Evolutionary conservation across 345 rosid species (phyloP), one percentile per base, ranked within the genome.

Genomic region (Microthlaspi erraticum): DNA sequence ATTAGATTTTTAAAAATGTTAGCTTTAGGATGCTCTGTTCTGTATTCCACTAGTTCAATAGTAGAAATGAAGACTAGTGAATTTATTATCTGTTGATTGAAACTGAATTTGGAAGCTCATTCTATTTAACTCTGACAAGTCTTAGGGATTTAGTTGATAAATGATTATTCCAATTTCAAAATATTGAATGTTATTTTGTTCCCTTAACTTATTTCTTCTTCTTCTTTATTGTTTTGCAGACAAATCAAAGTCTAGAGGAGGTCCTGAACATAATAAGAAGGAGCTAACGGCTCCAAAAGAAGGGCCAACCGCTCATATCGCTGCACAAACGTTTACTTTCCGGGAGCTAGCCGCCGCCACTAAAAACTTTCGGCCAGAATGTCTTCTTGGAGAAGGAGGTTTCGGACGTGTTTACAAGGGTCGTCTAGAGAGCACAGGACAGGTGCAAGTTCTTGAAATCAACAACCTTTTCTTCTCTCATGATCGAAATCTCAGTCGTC

Each of bases 331-430:
- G 19, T 94, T 91, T 84, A 88, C 97, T 49, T 94, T 91, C 70
- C 72, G 85, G 50, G 99, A 94, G 81, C 88, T 94, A 78, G 99
- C 96, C 37, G 79, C 85, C 34, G 95, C 96, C 13, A 91, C 97
- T 45, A 91, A 89, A 64, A 83, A 83, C 72, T 94, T 94, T 55
- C 76, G 88, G 73, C 92, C 78, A 23, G 97, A 94, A 80, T 85
- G 88, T 66, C 83, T 86, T 19, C 58, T 94, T 60, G 99, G 97
- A 53, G 99, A 94, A 88, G 97, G 97, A 36, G 99, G 99, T 7
- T 91, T 91, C 53, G 99, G 99, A 44, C 96, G 81, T 73, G 99
- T 94, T 52, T 91, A 94, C 80, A 88, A 89, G 75, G 99, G 97
- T 36, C 91, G 80, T 26, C 79, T 94, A 75, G 99, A 91, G 83